Base-by-base conservation (phyloP, 495 filamentous ascomycete genomes). In the Aspergillus sclerotioniger region DNA sequence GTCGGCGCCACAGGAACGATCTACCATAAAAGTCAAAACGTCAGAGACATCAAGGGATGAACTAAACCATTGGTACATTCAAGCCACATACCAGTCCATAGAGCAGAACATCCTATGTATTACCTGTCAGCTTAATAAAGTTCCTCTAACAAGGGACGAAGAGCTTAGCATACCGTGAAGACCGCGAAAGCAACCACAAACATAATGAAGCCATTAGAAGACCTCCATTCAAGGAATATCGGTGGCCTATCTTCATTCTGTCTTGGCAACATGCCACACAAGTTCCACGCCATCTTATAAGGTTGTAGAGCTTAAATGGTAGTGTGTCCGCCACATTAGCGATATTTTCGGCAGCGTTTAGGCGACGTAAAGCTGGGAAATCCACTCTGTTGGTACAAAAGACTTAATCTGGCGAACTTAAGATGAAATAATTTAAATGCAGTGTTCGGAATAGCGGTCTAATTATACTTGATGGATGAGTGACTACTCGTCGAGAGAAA, bases 1-100 rank as follows among this genome's bases (percentile, higher is more conserved):
- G 90, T 94, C 3, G 92, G 91, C n/a, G 93, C 82, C 8, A 96
- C 88, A 3, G 91, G 91, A 2, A 95, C 84, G 46, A 94, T 86
- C 80, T 82, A 58, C 43, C 21, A 50, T 16, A 6, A 46, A 35
- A 6, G 37, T 62, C 39, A 67, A 48, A 20, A 53, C 15, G 31
- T 17, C 8, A 44, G 1, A 13, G 21, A 16, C 29, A 15, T 17
- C 13, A 35, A 20, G 33, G 29, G 16, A 31, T n/a, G 28, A 33
- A 37, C 44, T 49, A 13, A n/a, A 8, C n/a, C 37, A 45, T 15
- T 17, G 50, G 25, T 25, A 25, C 25, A 25, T 2, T 5, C 25
- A 25, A 25, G 43, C 28, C 7, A 49, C 71, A 49, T 72, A 82
- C 80, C 55, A 94, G 68, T 17, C 82, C 89, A 70, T 95, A 96